A percentile compares a stretch with the other conserved stretches of the same genome.
Conservation (phyloP, 176 grass and related monocot species). For the Triticum aestivum region DNA sequence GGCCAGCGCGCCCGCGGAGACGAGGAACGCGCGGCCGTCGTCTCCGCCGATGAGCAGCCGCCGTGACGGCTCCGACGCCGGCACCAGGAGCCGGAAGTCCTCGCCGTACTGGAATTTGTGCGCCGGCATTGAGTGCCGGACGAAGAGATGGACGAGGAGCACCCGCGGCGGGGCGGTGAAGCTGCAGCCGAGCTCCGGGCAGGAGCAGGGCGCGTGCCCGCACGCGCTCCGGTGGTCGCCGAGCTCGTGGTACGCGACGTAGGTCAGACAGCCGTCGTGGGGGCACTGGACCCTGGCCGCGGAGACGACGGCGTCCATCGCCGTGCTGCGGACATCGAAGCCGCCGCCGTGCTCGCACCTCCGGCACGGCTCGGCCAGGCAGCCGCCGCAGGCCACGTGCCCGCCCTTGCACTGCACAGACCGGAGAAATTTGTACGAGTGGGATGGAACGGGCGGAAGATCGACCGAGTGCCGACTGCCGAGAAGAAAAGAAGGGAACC, state of each 20-base stretch:
- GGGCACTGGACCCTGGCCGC: background rate
- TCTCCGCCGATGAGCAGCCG: background rate
- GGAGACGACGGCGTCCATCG: background rate
- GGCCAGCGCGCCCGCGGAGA: background rate
- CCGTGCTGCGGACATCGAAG: background rate
- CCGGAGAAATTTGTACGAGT: no score
- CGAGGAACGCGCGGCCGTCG: background rate
- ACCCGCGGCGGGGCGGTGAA: background rate
- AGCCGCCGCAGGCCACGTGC: background rate
- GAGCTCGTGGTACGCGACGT: background rate
- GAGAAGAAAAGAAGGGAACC: background rate
- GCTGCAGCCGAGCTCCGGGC: background rate
- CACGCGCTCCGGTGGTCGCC: background rate
- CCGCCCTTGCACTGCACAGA: background rate
- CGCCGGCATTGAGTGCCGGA: background rate
- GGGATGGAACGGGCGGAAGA: no score
- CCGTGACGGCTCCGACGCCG: background rate
- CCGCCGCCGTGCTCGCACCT: background rate
- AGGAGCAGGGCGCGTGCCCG: background rate
- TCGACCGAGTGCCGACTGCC: background rate
- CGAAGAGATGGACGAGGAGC: background rate
- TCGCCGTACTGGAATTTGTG: background rate
- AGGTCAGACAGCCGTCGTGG: background rate
- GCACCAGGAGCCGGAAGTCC: background rate
- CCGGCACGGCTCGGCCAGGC: background rate